These are phyloP conservation scores for Termitomyces sp. DNA, from an alignment of 768 basidiomycete genomes.

Conservation along the genomic window DNA sequence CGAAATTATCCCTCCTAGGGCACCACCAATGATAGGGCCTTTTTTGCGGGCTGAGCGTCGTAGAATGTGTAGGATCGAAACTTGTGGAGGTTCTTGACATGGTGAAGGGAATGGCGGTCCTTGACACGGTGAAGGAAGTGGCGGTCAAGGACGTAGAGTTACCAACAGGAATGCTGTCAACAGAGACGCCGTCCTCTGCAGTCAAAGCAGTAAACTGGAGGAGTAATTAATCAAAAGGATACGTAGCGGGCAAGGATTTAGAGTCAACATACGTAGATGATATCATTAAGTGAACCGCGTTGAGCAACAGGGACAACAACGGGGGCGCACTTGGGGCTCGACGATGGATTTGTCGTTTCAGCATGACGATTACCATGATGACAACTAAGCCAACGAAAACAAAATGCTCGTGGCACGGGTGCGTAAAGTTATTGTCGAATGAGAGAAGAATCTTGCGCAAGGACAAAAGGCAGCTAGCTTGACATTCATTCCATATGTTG, in stretches of 20 bases:
- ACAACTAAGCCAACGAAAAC: too few relatives aligned
- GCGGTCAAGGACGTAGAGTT: conserved; percentile 13
- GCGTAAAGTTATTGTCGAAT: too few relatives aligned
- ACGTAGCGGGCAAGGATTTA: neutral
- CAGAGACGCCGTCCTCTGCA: conserved; percentile 23
- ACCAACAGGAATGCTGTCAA: conserved; percentile 13
- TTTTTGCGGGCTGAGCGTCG: neutral
- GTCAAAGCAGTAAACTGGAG: conserved; percentile 32
- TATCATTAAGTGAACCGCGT: conserved; percentile 47
- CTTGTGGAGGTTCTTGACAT: neutral
- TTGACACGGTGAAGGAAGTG: neutral
- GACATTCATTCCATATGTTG: too few relatives aligned
- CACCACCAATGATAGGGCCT: neutral
- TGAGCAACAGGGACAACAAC: conserved; percentile 45
- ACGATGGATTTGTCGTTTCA: too few relatives aligned
- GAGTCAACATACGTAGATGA: conserved; percentile 35
- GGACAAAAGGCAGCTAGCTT: too few relatives aligned
- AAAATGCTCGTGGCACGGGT: too few relatives aligned
- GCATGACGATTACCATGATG: too few relatives aligned
- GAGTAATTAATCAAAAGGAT: neutral
- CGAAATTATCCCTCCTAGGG: neutral
- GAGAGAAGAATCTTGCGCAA: too few relatives aligned
- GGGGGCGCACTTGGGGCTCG: too few relatives aligned
- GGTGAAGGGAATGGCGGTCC: neutral
- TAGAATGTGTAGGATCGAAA: too few relatives aligned